A percentile compares a stretch with the other conserved stretches of the same genome.
Conservation (phyloP, 2,329 filamentous ascomycete genomes). For the Aspergillus quadricinctus region DNA sequence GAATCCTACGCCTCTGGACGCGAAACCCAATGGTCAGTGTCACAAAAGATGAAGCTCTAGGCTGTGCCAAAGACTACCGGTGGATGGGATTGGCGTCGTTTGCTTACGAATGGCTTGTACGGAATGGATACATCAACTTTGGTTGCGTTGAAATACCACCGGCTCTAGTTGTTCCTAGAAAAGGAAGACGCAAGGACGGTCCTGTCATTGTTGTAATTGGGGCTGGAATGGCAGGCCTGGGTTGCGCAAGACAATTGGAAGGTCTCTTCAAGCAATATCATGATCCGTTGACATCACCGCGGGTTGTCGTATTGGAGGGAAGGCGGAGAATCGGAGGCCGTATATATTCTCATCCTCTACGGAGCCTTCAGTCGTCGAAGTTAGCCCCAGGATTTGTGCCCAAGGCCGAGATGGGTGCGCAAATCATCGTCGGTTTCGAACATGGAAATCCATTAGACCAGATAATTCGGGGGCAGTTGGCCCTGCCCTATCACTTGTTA, state of each 20-base stretch:
- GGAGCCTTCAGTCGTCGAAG: constrained; percentile 53
- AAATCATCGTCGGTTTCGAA: constrained; percentile 97
- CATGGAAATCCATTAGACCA: constrained; percentile 90
- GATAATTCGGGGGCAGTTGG: constrained; percentile 84
- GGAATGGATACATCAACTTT: constrained; percentile 93
- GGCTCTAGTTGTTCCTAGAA: constrained; percentile 34
- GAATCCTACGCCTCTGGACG: constrained; percentile 85
- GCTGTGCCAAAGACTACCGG: constrained; percentile 78
- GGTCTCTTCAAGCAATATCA: constrained; percentile 78
- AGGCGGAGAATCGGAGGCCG: constrained; percentile 82
- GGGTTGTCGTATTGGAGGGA: constrained; percentile 79
- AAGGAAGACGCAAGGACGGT: constrained; percentile 46
- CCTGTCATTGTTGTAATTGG: constrained; percentile 83
- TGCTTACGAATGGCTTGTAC: constrained; percentile 87
- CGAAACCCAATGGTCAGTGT: constrained; percentile 80
- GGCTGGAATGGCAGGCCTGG: constrained; percentile 88
- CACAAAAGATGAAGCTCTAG: constrained; percentile 77
- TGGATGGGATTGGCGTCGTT: constrained; percentile 88
- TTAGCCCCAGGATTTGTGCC: constrained; percentile 55
- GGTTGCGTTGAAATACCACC: constrained; percentile 75
- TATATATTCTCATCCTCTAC: constrained; percentile 77
- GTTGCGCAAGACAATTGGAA: constrained; percentile 86
- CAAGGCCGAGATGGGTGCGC: constrained; percentile 94
- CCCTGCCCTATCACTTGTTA: constrained; percentile 77
- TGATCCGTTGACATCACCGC: constrained; percentile 61